A percentile compares a stretch with the other conserved stretches of the same genome.
Conservation (phyloP, 2,329 filamentous ascomycete species). For the Parastagonospora avenae region DNA sequence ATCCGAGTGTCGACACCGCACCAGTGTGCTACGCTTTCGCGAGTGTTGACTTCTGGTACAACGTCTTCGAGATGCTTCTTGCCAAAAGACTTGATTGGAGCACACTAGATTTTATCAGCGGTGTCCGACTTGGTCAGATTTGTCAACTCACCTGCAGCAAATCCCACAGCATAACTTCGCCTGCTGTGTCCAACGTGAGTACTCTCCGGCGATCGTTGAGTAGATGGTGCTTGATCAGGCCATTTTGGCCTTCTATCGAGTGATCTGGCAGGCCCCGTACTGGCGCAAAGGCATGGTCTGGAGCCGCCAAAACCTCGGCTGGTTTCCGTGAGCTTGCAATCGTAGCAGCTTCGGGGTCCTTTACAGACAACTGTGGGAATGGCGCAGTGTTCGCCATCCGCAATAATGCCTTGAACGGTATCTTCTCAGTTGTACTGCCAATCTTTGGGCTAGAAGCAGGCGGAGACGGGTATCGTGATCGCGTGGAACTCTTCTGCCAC, state of each 20-base stretch:
- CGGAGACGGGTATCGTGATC: slow-evolving; percentile 48
- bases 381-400: slow-evolving; percentile 82
- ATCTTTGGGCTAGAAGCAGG: slow-evolving; percentile 39
- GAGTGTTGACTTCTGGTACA: slow-evolving; percentile 81
- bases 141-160: slow-evolving; percentile 72
- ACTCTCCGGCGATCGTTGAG: slow-evolving; percentile 90
- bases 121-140: not conserved
- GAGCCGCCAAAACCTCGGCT: slow-evolving; percentile 59
- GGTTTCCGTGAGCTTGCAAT: slow-evolving; percentile 60
- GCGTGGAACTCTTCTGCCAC: slow-evolving; percentile 59
- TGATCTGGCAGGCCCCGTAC: slow-evolving; percentile 54
- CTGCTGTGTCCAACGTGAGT: slow-evolving; percentile 90
- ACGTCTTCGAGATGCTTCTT: slow-evolving; percentile 95
- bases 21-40: slow-evolving; percentile 91
- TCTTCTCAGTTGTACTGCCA: slow-evolving; percentile 57
- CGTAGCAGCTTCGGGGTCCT: slow-evolving; percentile 63
- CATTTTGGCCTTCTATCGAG: slow-evolving; percentile 88
- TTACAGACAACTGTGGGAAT: slow-evolving; percentile 64
- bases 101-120: slow-evolving; percentile 63
- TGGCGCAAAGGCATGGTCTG: slow-evolving; percentile 42
- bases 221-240: slow-evolving; percentile 88
- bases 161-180: slow-evolving; percentile 95
- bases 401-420: slow-evolving; percentile 78
- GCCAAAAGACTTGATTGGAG: slow-evolving; percentile 87
- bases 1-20: slow-evolving; percentile 94